These are phyloP conservation scores for Bryopsis sp. DNA, from an alignment of 139 green algal genomes.

Conservation along the genomic window DNA sequence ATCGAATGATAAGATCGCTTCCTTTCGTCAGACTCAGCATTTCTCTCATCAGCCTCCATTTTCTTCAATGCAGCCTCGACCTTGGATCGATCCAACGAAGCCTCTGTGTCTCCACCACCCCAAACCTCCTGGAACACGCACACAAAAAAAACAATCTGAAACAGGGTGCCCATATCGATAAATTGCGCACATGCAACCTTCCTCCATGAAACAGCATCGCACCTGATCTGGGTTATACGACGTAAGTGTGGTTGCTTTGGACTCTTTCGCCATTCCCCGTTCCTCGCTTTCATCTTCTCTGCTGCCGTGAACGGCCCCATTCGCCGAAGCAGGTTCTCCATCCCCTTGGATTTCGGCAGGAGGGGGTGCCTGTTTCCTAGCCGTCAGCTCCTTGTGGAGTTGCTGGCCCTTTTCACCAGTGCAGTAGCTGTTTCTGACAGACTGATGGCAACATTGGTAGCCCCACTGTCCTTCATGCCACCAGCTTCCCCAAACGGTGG, in stretches of 20 bases:
- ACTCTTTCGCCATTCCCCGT: background rate
- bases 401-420: slow-evolving; percentile 50
- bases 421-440: slow-evolving; percentile 87
- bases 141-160: too few relatives aligned
- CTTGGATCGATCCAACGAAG: slow-evolving; percentile 61
- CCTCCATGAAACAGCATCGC: background rate
- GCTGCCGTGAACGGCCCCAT: background rate
- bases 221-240: background rate
- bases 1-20: slow-evolving; percentile 72
- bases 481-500: slow-evolving; percentile 86
- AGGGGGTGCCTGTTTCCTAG: too few relatives aligned
- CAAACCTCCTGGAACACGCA: background rate
- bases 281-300: background rate
- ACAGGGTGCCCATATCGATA: too few relatives aligned
- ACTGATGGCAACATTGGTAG: slow-evolving; percentile 87
- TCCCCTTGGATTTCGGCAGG: too few relatives aligned
- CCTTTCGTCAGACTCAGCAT: slow-evolving; percentile 48
- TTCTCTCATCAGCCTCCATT: slow-evolving; percentile 35
- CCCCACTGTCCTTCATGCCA: slow-evolving; percentile 87
- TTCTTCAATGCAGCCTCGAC: slow-evolving; percentile 61
- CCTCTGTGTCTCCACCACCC: slow-evolving; percentile 49
- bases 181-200: background rate
- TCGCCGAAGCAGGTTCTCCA: too few relatives aligned
- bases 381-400: slow-evolving; percentile 3
- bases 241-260: background rate